Evolutionary conservation across 2,329 filamentous ascomycete species (phyloP).

Genomic region (Didymellaceae sp.): DNA sequence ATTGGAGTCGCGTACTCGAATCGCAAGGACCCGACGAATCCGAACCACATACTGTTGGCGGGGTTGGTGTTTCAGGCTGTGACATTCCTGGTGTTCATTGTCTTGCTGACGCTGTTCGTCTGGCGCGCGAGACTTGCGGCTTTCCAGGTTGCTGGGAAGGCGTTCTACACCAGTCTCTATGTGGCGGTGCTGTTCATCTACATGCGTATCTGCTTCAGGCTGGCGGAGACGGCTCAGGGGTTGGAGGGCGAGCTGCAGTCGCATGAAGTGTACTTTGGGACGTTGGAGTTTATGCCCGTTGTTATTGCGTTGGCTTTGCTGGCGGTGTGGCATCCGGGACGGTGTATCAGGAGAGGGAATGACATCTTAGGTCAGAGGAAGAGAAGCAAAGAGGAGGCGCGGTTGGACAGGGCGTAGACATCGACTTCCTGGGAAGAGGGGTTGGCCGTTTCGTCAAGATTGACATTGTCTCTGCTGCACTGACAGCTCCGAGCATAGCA

Average conservation of each 20-base stretch:
- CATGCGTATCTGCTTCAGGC: slow-evolving; percentile 60
- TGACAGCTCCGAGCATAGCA: too few relatives aligned
- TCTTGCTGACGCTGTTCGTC: slow-evolving; percentile 51
- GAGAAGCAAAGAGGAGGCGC: neutral
- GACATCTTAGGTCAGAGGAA: neutral
- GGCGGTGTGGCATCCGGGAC: slow-evolving; percentile 55
- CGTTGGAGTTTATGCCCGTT: slow-evolving; percentile 63
- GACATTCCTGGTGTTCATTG: slow-evolving; percentile 58
- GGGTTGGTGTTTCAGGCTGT: slow-evolving; percentile 63
- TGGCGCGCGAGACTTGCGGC: slow-evolving; percentile 46
- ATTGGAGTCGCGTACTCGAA: slow-evolving; percentile 60
- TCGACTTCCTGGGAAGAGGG: too few relatives aligned
- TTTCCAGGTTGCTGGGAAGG: slow-evolving; percentile 36
- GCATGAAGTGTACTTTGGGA: slow-evolving; percentile 62
- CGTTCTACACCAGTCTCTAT: slow-evolving; percentile 54
- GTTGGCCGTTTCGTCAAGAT: too few relatives aligned
- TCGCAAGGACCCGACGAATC: slow-evolving; percentile 57
- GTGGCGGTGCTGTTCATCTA: slow-evolving; percentile 59
- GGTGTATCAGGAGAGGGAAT: slow-evolving; percentile 33
- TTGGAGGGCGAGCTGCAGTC: slow-evolving; percentile 55
- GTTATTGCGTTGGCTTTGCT: slow-evolving; percentile 58
- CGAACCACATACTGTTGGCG: slow-evolving; percentile 63
- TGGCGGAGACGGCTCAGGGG: slow-evolving; percentile 62
- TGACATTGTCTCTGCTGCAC: too few relatives aligned
- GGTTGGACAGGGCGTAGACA: neutral